A percentile compares a stretch with the other conserved stretches of the same genome.
Evolutionary conservation across 352 stramenopile genomes (phyloP).

Genomic region (Phytophthora pisi): DNA sequence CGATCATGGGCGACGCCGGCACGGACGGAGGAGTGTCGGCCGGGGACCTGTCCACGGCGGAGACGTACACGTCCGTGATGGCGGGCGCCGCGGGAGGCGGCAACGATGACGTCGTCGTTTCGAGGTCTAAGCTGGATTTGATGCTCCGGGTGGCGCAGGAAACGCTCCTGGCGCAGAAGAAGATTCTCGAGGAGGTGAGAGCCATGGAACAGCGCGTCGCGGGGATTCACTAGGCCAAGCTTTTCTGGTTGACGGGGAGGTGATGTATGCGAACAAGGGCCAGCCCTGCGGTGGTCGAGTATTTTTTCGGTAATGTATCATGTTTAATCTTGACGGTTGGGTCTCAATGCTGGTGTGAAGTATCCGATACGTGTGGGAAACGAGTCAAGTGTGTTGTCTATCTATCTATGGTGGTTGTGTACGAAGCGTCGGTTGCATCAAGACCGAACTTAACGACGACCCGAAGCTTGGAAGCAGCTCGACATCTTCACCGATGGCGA

Average conservation of each 20-base stretch:
- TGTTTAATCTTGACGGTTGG: not conserved
- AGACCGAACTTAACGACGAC: not conserved
- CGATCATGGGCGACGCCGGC: conserved; percentile 27
- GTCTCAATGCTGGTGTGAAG: no score
- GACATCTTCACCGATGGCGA: conserved; percentile 34
- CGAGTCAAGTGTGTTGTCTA: not conserved
- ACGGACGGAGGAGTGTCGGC: conserved; percentile 34
- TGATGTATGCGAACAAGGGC: not conserved
- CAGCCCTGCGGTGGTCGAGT: not conserved
- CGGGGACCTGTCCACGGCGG: conserved; percentile 35
- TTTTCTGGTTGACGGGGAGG: no score
- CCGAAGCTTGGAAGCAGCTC: no score
- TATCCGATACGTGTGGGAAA: no score
- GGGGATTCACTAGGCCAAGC: conserved; percentile 17
- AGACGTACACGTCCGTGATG: conserved; percentile 38
- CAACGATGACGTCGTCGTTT: conserved; percentile 47
- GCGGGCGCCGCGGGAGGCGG: conserved; percentile 10
- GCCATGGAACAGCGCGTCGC: conserved; percentile 52
- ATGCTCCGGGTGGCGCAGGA: conserved; percentile 64
- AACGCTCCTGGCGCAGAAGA: conserved; percentile 62
- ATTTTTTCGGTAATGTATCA: not conserved
- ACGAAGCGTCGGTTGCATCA: not conserved
- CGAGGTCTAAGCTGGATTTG: conserved; percentile 56
- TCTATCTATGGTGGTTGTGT: not conserved
- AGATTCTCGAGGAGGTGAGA: conserved; percentile 64